Base-by-base conservation (phyloP, 2,329 filamentous ascomycete species). In the Penicillium sp. region DNA sequence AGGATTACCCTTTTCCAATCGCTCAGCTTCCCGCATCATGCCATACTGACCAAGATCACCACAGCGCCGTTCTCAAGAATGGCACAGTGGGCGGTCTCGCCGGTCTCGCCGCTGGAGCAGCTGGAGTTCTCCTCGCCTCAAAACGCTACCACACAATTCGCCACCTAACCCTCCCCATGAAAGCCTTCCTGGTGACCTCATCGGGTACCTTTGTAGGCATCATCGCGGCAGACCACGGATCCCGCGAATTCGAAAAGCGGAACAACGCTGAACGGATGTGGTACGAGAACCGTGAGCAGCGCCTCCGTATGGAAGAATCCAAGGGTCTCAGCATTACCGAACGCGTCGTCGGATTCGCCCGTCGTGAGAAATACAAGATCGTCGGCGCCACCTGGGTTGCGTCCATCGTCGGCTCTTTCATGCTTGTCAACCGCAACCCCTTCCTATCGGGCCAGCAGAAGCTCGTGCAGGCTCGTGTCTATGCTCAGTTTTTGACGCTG, bases 381-480 rank as follows among this genome's bases (percentile, higher is more conserved):
- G 90, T 97, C 67, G 89, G 91, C 67, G 83, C 81, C 50, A 88
- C 87, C 23, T 97, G 93, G 93, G 76, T 93, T 14, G 89, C 88
- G 39, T 87, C 87, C 67, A 93, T 97, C 87, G 86, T 83, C 58
- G 76, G 88, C 43, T 88, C 91, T 4, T 84, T 95, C 64, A 86
- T 82, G 54, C 74, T 96, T 29, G 92, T 97, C 62, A 86, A 89
- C 70, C 85, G 91, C 62, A 91, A 91, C 73, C 87, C 85, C 63
- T 90, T 88, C 72, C 81, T 96, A 47, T 85, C 83, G 50, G 88
- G 86, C 2, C 79, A 84, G 59, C 93, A 97, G 81, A 96, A 96
- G 83, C 80, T 97, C 23, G 93, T 97, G 16, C 93, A 97, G 82
- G 93, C 92, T 25, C 88, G 93, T 84, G 89, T 97, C 63, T 96